A percentile compares a stretch with the other conserved stretches of the same genome.
Conservation (phyloP, 1,139 yeast genomes). For the Candida labiduridarum region DNA sequence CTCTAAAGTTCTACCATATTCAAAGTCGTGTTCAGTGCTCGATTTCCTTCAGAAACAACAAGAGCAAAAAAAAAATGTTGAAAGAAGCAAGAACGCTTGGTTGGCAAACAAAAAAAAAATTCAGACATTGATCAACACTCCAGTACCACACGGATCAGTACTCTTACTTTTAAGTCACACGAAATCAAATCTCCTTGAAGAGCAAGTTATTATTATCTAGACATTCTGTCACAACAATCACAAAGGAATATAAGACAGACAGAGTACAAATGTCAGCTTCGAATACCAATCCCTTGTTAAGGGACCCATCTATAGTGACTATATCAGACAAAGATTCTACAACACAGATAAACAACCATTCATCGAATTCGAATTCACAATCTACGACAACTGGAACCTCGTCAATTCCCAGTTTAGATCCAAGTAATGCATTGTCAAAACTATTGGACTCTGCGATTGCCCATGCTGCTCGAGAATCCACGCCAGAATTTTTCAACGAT, state of each 20-base stretch:
- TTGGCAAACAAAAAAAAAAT: neutral
- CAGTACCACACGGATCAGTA: neutral
- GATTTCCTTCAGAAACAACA: neutral
- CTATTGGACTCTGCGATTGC: slow-evolving; percentile 47
- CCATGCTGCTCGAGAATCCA: slow-evolving; percentile 50
- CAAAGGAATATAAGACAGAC: too few species aligned
- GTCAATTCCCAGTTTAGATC: slow-evolving; percentile 22
- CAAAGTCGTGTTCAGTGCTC: neutral
- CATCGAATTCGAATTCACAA: slow-evolving; percentile 4
- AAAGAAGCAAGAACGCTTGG: neutral
- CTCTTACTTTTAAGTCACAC: neutral
- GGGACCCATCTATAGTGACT: slow-evolving; percentile 40
- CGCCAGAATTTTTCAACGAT: slow-evolving; percentile 32
- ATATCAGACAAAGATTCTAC: slow-evolving; percentile 16
- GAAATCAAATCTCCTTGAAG: neutral
- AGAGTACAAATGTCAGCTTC: slow-evolving; percentile 11
- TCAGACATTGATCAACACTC: slow-evolving; percentile 1
- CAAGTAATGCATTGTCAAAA: slow-evolving; percentile 45
- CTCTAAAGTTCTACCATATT: neutral
- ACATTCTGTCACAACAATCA: neutral
- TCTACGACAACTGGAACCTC: slow-evolving; percentile 9
- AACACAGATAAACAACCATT: slow-evolving; percentile 1
- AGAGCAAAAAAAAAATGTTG: neutral
- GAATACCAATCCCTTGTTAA: slow-evolving; percentile 26
- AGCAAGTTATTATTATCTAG: neutral